Evolutionary conservation across 768 basidiomycete species (phyloP).

Genomic region (Rhizopogon vinicolor): DNA sequence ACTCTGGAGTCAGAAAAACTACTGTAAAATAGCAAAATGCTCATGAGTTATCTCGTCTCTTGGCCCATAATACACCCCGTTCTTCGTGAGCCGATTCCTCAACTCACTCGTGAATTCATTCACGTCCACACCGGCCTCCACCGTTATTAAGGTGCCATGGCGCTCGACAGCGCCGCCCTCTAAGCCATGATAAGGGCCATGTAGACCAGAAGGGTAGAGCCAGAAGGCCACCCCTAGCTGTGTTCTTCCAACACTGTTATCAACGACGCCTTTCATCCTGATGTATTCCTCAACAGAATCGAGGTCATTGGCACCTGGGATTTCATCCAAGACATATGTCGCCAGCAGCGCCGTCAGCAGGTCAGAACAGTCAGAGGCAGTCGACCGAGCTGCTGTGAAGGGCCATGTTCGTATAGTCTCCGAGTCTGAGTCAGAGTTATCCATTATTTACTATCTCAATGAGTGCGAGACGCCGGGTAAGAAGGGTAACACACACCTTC

Average conservation of each 20-base stretch:
- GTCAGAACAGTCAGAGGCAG: neutral
- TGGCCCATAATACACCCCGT: neutral
- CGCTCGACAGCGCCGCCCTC: constrained; percentile 6
- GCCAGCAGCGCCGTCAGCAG: neutral
- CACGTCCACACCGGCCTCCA: constrained; percentile 5
- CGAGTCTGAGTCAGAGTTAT: too few relatives aligned
- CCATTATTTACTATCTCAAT: too few relatives aligned
- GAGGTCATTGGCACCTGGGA: too few relatives aligned
- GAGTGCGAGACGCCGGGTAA: too few relatives aligned
- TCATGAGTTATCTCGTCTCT: neutral
- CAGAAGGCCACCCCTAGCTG: constrained; percentile 4
- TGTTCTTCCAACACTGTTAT: neutral
- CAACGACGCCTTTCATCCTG: neutral
- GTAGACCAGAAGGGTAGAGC: constrained; percentile 7
- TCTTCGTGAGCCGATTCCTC: neutral
- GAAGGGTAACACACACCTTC: too few relatives aligned
- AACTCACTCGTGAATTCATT: neutral
- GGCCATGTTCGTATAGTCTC: neutral
- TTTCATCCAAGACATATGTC: too few relatives aligned
- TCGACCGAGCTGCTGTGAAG: neutral
- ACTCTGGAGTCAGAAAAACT: neutral
- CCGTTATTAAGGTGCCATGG: constrained; percentile 9
- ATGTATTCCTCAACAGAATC: neutral
- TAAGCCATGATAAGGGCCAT: constrained; percentile 5
- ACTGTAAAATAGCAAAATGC: neutral